Evolutionary conservation across 2,329 filamentous ascomycete species (phyloP).

Genomic region (Biscogniauxia mediterranea): DNA sequence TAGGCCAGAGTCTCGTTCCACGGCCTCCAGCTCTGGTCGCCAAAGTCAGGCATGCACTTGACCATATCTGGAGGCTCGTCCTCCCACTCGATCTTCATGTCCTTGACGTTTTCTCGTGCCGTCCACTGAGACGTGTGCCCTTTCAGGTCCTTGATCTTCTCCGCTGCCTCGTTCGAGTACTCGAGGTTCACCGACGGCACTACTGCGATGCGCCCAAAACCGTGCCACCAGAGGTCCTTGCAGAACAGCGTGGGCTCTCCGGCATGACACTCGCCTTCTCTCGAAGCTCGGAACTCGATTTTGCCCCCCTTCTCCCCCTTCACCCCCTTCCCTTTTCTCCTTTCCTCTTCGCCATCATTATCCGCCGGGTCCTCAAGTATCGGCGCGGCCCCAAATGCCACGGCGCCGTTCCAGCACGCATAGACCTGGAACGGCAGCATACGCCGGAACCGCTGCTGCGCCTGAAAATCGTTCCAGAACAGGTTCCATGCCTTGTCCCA

Average conservation of each 20-base stretch:
- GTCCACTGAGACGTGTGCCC: slow-evolving; percentile 45
- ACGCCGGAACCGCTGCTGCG: slow-evolving; percentile 32
- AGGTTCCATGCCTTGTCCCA: slow-evolving; percentile 50
- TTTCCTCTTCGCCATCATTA: background rate
- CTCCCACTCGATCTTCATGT: slow-evolving; percentile 42
- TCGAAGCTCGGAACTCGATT: slow-evolving; percentile 44
- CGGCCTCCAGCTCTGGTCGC: slow-evolving; percentile 40
- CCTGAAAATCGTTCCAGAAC: slow-evolving; percentile 48
- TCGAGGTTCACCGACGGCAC: slow-evolving; percentile 55
- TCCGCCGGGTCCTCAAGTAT: slow-evolving; percentile 34
- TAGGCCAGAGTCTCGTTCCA: slow-evolving; percentile 37
- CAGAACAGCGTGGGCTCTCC: slow-evolving; percentile 56
- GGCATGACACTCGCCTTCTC: slow-evolving; percentile 47
- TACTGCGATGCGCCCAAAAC: slow-evolving; percentile 52
- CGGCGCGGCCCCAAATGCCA: slow-evolving; percentile 46
- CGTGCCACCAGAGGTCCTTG: slow-evolving; percentile 54
- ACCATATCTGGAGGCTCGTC: slow-evolving; percentile 43
- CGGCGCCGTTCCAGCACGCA: slow-evolving; percentile 60
- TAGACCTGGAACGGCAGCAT: slow-evolving; percentile 58
- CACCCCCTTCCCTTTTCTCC: slow-evolving; percentile 9
- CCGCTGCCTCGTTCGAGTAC: slow-evolving; percentile 47
- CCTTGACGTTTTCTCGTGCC: slow-evolving; percentile 27
- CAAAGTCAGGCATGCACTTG: slow-evolving; percentile 46
- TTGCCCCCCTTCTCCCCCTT: slow-evolving; percentile 25
- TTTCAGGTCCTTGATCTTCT: slow-evolving; percentile 47